These are phyloP conservation scores for Cokeromyces recurvatus DNA, from an alignment of 371 early-diverging fungal species.

Conservation along the genomic window DNA sequence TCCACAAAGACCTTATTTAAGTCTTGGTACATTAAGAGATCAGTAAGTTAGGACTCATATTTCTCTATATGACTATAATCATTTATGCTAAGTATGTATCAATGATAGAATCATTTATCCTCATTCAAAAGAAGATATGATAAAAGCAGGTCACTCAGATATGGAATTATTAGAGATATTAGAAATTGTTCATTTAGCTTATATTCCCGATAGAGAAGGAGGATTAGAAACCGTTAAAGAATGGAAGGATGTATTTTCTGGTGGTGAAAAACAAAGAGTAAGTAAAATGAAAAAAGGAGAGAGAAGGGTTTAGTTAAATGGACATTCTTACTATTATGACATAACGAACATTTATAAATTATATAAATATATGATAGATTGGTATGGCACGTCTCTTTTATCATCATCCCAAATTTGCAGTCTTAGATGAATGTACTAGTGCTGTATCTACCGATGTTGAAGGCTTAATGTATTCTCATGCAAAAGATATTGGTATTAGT, in stretches of 20 bases:
- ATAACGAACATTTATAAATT: background rate
- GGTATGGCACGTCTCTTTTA: conserved; percentile 75
- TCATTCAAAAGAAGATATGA: conserved; percentile 76
- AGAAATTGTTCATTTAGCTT: conserved; percentile 64
- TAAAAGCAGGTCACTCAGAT: conserved; percentile 68
- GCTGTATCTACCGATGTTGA: conserved; percentile 89
- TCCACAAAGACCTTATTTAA: conserved; percentile 87
- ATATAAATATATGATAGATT: conserved; percentile 32
- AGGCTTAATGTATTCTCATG: conserved; percentile 84
- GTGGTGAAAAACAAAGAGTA: conserved; percentile 90
- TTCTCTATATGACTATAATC: background rate
- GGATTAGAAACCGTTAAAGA: conserved; percentile 87
- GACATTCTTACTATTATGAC: no score
- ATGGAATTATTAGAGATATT: conserved; percentile 71
- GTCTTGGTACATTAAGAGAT: conserved; percentile 79
- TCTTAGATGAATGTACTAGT: conserved; percentile 78
- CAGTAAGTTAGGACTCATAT: conserved; percentile 46
- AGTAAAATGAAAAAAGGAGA: conserved; percentile 1
- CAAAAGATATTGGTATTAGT: conserved; percentile 79
- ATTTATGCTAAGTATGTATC: background rate
- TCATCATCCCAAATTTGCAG: conserved; percentile 80
- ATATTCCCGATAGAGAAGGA: conserved; percentile 79
- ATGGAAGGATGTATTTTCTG: conserved; percentile 90
- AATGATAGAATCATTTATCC: conserved; percentile 74
- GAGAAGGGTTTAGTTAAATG: background rate